Evolutionary conservation across 176 grass and related monocot genomes (phyloP).

Genomic region (Tillandsia leiboldiana): DNA sequence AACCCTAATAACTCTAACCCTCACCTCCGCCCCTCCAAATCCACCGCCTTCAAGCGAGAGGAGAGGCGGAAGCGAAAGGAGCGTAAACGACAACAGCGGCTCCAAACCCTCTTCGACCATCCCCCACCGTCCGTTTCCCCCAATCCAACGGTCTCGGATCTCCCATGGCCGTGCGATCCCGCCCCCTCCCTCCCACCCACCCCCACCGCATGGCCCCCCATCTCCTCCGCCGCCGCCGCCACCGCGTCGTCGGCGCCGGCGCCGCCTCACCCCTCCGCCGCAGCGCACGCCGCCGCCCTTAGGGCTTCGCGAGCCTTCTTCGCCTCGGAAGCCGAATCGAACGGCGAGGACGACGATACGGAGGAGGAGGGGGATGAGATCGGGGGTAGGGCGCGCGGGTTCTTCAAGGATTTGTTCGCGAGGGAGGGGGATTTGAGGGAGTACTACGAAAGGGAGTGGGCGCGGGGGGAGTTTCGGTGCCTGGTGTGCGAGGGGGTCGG

Average conservation of each 20-base stretch:
- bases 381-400: constrained; percentile 3
- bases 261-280: neutral
- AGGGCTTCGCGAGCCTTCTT: constrained; percentile 38
- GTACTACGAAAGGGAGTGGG: constrained; percentile 42
- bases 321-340: neutral
- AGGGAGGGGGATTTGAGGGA: constrained; percentile 34
- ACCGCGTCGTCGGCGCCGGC: neutral
- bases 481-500: constrained; percentile 51
- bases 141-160: constrained; percentile 13
- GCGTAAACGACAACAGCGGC: constrained; percentile 39
- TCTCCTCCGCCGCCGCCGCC: neutral
- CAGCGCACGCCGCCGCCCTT: constrained; percentile 18
- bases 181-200: constrained; percentile 4
- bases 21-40: constrained; percentile 35
- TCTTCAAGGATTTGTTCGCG: constrained; percentile 47
- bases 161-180: constrained; percentile 52
- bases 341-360: constrained; percentile 5
- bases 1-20: neutral
- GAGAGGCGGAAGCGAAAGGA: constrained; percentile 64
- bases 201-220: constrained; percentile 19
- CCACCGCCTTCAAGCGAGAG: constrained; percentile 66
- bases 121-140: constrained; percentile 8
- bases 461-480: constrained; percentile 43
- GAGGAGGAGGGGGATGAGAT: constrained; percentile 19
- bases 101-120: constrained; percentile 19